A percentile compares a stretch with the other conserved stretches of the same genome.
Evolutionary conservation across 306 rosid species (phyloP).

Genomic region (Erythrophleum fordii): DNA sequence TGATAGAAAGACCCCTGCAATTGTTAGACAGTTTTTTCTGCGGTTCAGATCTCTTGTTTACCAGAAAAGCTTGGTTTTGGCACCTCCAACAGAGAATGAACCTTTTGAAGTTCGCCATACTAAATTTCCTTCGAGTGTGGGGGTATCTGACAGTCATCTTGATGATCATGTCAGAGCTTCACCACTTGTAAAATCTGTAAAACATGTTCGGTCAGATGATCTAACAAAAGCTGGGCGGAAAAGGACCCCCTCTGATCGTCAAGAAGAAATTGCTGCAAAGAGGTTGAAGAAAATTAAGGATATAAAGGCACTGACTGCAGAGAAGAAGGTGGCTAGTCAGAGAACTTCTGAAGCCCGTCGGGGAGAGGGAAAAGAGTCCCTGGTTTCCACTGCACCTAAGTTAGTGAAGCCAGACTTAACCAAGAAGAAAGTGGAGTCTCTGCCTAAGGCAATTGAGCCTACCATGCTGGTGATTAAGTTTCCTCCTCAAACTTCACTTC

Average conservation of each 20-base stretch:
- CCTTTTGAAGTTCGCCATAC: conserved; percentile 47
- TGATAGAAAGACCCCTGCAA: conserved; percentile 59
- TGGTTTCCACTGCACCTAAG: conserved; percentile 37
- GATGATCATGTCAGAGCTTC: conserved; percentile 58
- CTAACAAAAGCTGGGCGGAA: conserved; percentile 83
- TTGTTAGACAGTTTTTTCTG: conserved; percentile 67
- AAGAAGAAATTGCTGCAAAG: conserved; percentile 89
- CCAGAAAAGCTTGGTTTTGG: conserved; percentile 76
- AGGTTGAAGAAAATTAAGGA: conserved; percentile 77
- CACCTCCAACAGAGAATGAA: conserved; percentile 67
- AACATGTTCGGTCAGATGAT: conserved; percentile 72
- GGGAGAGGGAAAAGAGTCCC: conserved; percentile 43
- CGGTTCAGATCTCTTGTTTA: conserved; percentile 83
- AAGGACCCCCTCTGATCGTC: conserved; percentile 86
- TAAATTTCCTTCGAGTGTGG: conserved; percentile 44
- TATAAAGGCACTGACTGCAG: conserved; percentile 66
- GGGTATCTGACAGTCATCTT: conserved; percentile 46
- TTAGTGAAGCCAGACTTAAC: conserved; percentile 44
- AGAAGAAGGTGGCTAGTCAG: conserved; percentile 59
- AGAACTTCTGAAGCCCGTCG: conserved; percentile 60
- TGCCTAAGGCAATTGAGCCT: conserved; percentile 63
- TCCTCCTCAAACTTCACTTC: conserved; percentile 91
- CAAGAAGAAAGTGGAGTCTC: conserved; percentile 58
- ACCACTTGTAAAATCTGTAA: conserved; percentile 55
- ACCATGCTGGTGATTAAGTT: conserved; percentile 87